phyloP scores from a whole-genome alignment of 257 asterid species.

The Gentiana straminea region DNA sequence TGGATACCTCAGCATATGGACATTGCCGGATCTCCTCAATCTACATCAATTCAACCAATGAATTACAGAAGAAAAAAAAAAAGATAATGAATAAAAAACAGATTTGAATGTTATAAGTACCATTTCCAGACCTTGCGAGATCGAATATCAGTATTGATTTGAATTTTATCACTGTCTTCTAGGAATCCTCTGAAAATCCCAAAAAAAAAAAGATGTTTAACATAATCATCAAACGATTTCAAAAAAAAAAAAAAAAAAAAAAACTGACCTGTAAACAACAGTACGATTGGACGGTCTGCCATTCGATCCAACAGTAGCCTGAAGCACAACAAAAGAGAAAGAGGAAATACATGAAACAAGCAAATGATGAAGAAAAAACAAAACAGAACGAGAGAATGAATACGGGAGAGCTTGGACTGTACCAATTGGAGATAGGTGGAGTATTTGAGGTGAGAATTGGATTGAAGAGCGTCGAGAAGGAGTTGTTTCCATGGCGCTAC shows the following conservation, averaged over 20 bases:
- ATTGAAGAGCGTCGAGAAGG: slow-evolving; percentile 51
- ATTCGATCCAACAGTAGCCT: slow-evolving; percentile 69
- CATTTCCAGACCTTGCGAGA: slow-evolving; percentile 49
- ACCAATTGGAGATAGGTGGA: slow-evolving; percentile 73
- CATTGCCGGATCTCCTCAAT: slow-evolving; percentile 75
- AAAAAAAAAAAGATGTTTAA: not conserved
- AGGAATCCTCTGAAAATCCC: slow-evolving; percentile 54
- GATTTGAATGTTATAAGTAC: not conserved
- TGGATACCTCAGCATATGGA: slow-evolving; percentile 69
- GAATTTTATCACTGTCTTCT: slow-evolving; percentile 60
- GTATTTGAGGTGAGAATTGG: slow-evolving; percentile 78
- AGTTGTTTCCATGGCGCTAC: slow-evolving; percentile 83
- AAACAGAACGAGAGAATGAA: not conserved
- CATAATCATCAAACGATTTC: not conserved
- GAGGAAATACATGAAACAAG: not conserved
- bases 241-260: not conserved
- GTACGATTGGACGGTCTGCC: slow-evolving; percentile 85
- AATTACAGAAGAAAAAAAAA: not conserved
- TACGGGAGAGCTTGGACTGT: slow-evolving; percentile 1
- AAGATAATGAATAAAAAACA: not conserved
- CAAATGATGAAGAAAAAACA: not conserved
- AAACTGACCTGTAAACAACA: slow-evolving; percentile 77
- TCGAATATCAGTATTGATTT: slow-evolving; percentile 73
- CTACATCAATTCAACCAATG: slow-evolving; percentile 27
- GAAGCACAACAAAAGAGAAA: slow-evolving; percentile 9